Evolutionary conservation across 305 asterid species (phyloP).

Genomic region (Euphrasia arctica): DNA sequence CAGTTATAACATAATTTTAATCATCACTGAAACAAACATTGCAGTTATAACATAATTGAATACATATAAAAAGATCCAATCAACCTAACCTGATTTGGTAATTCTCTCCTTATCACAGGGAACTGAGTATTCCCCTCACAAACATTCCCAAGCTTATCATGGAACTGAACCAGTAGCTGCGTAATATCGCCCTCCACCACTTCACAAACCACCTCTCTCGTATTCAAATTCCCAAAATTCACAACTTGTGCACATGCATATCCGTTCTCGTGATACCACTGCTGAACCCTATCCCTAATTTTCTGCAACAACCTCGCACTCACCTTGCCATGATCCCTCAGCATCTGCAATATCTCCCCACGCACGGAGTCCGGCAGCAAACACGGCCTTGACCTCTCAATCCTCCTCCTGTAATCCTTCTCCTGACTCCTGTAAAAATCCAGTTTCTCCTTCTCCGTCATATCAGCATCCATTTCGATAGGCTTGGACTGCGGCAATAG

Average conservation of each 20-base stretch:
- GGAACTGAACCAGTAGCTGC: slow-evolving; percentile 78
- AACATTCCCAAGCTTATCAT: slow-evolving; percentile 92
- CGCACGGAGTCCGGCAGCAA: slow-evolving; percentile 66
- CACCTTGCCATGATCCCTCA: slow-evolving; percentile 72
- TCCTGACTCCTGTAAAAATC: slow-evolving; percentile 66
- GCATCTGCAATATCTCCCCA: slow-evolving; percentile 64
- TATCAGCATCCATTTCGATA: slow-evolving; percentile 84
- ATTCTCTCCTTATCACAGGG: slow-evolving; percentile 76
- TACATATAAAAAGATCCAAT: background rate
- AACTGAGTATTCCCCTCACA: slow-evolving; percentile 91
- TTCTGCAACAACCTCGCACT: slow-evolving; percentile 90
- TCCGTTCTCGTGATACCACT: slow-evolving; percentile 95
- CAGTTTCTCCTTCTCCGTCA: slow-evolving; percentile 93
- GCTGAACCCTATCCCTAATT: slow-evolving; percentile 94
- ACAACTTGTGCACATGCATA: slow-evolving; percentile 96
- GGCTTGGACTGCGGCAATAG: slow-evolving; percentile 81
- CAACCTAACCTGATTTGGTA: slow-evolving; percentile 70
- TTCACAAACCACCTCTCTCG: slow-evolving; percentile 93
- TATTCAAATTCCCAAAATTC: slow-evolving; percentile 91
- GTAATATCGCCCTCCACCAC: slow-evolving; percentile 99
- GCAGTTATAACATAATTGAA: slow-evolving; percentile 21
- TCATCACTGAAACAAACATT: too few species aligned
- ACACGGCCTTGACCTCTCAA: slow-evolving; percentile 78
- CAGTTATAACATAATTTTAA: too few species aligned
- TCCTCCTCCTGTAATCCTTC: slow-evolving; percentile 77